A percentile compares a stretch with the other conserved stretches of the same genome.
Evolutionary conservation across 352 stramenopile genomes (phyloP).

Genomic region (Globisporangium cederbergense): DNA sequence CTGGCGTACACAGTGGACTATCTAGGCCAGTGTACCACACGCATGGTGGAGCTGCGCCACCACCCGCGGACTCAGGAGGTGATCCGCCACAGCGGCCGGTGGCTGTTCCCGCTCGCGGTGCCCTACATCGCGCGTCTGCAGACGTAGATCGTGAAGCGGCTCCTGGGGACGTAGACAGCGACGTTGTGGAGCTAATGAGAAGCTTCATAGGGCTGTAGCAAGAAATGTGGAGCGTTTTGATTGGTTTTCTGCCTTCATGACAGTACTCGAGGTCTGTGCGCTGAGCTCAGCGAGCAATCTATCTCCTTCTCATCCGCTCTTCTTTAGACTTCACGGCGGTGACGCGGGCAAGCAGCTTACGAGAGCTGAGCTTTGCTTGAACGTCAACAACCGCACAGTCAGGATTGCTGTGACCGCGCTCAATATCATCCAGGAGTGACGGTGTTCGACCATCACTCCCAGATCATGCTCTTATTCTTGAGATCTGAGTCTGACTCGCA

Average conservation of each 20-base stretch:
- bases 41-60: constrained; percentile 7
- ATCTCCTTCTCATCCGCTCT: too few species aligned
- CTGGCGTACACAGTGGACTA: constrained; percentile 7
- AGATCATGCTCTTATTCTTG: neutral
- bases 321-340: too few species aligned
- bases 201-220: too few species aligned
- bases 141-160: constrained; percentile 1
- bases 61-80: constrained; percentile 1
- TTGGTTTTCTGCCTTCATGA: too few species aligned
- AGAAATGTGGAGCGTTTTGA: too few species aligned
- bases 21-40: constrained; percentile 2
- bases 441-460: neutral
- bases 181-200: constrained; percentile 6
- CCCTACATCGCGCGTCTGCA: neutral
- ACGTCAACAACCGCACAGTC: neutral
- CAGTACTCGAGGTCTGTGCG: too few species aligned
- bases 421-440: neutral
- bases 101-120: constrained; percentile 1
- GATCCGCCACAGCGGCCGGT: neutral
- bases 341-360: too few species aligned
- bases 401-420: neutral
- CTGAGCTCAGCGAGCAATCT: too few species aligned
- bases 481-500: neutral
- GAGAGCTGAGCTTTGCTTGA: too few species aligned
- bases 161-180: constrained; percentile 5